Percentiles rank a stretch among this genome's conserved stretches.
These are phyloP conservation scores for Tulasnella sp. DNA, from an alignment of 768 basidiomycete genomes.

Conservation along the genomic window DNA sequence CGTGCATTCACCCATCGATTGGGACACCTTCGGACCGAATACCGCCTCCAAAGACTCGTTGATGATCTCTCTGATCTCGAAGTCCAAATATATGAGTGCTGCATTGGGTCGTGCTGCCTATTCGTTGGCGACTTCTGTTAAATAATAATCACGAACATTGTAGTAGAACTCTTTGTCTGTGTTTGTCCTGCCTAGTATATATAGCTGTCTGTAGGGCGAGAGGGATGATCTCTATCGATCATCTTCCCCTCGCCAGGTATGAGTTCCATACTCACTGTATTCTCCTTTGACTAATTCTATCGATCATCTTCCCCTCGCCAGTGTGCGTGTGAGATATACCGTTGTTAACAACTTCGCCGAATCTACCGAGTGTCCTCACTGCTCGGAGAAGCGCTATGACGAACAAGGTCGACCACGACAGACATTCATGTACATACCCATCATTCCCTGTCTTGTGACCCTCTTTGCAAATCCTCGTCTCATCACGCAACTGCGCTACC, in stretches of 20 bases:
- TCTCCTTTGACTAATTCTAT: too few relatives aligned
- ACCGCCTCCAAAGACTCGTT: neutral
- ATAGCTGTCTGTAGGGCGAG: too few relatives aligned
- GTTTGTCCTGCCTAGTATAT: too few relatives aligned
- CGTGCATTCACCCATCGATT: neutral
- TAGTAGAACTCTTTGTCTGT: too few relatives aligned
- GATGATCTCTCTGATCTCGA: constrained; percentile 19
- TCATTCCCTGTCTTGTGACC: constrained; percentile 29
- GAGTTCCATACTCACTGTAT: too few relatives aligned
- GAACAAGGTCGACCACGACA: constrained; percentile 19
- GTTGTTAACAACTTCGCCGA: constrained; percentile 25
- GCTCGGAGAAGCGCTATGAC: constrained; percentile 24
- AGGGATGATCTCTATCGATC: too few relatives aligned
- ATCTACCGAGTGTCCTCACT: constrained; percentile 27
- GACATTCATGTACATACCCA: constrained; percentile 29
- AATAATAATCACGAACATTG: too few relatives aligned
- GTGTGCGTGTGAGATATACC: too few relatives aligned
- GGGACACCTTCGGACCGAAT: neutral
- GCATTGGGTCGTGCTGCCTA: constrained; percentile 32
- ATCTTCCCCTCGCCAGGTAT: too few relatives aligned
- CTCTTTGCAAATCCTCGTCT: constrained; percentile 18
- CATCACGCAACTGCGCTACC: constrained; percentile 23
- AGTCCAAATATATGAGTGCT: constrained; percentile 31
- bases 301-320: too few relatives aligned
- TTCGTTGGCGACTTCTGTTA: constrained; percentile 30